Evolutionary conservation across 2,329 filamentous ascomycete genomes (phyloP).

Genomic region (Phyllosticta capitalensis): DNA sequence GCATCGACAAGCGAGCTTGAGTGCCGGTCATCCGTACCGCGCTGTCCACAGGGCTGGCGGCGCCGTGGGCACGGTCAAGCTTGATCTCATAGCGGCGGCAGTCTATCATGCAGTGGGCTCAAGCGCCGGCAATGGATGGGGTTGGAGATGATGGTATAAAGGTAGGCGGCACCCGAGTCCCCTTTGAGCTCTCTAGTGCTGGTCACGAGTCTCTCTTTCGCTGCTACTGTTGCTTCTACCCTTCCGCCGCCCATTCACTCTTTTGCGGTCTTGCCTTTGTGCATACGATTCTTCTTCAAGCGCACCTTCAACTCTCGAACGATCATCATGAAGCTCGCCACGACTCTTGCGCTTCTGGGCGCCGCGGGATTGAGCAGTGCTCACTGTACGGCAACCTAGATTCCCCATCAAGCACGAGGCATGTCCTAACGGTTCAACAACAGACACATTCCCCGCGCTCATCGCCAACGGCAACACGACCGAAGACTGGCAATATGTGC

Average conservation of each 20-base stretch:
- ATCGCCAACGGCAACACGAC: conserved; percentile 17
- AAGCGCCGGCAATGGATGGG: not conserved
- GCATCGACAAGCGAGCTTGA: not conserved
- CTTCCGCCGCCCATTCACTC: not conserved
- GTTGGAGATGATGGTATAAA: not conserved
- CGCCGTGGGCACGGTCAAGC: not conserved
- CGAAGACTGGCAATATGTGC: conserved; percentile 24
- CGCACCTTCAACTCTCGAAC: not conserved
- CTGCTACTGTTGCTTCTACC: not conserved
- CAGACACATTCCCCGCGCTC: conserved; percentile 21
- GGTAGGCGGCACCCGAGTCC: not conserved
- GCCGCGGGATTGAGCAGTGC: conserved; percentile 6
- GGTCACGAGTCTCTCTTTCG: not conserved
- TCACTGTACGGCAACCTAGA: not conserved
- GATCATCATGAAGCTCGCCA: conserved; percentile 7
- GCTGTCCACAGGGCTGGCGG: not conserved
- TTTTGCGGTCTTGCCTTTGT: not conserved
- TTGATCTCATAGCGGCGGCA: not conserved
- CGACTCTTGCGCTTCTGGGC: conserved; percentile 4
- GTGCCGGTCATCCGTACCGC: not conserved
- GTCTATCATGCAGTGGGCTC: not conserved
- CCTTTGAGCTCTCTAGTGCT: not conserved
- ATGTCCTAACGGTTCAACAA: not conserved
- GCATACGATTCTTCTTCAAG: not conserved
- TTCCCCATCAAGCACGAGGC: not conserved